Evolutionary conservation across 257 asterid species (phyloP).

Genomic region (Solanum habrochaites): DNA sequence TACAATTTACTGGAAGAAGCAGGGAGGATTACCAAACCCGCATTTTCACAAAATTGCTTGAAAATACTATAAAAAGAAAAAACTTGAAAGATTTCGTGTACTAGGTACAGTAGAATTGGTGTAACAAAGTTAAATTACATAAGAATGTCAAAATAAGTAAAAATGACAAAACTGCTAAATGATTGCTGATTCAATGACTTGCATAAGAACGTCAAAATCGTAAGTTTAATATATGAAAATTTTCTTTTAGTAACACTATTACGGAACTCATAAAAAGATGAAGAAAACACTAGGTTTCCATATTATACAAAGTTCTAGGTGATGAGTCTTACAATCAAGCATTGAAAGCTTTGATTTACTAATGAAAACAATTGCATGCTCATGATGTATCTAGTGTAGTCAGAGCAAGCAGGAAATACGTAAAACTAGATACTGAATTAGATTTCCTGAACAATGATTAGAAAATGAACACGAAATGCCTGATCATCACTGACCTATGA

Average conservation of each 20-base stretch:
- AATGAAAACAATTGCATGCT: neutral
- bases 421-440: neutral
- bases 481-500: constrained; percentile 52
- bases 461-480: neutral
- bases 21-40: neutral
- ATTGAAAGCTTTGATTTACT: neutral
- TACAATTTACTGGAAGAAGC: constrained; percentile 62
- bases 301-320: neutral
- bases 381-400: neutral
- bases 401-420: neutral
- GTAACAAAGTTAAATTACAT: neutral
- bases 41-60: neutral
- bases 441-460: neutral
- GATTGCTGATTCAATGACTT: neutral
- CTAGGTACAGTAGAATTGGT: neutral
- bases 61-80: neutral
- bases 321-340: neutral
- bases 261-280: neutral
- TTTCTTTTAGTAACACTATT: neutral
- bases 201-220: neutral
- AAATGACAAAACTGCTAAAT: neutral
- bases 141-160: neutral
- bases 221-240: neutral
- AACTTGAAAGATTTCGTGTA: neutral
- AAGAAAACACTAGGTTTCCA: neutral